Evolutionary conservation across 2,329 filamentous ascomycete genomes (phyloP).

Genomic region (Hypoxylon sp.): DNA sequence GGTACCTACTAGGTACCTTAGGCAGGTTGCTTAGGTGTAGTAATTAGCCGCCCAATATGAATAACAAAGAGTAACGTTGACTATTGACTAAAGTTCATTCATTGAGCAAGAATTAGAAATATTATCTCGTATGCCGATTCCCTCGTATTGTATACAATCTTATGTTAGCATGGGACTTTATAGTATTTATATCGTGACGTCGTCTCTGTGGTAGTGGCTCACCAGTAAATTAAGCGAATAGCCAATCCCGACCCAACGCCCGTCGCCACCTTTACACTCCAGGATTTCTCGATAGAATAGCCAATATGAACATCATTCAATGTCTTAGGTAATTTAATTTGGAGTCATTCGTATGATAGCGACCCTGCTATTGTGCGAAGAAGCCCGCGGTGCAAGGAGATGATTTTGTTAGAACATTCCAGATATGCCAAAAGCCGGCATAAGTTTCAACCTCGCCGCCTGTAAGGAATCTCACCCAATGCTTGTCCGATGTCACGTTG

Average conservation of each 20-base stretch:
- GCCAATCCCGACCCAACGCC: neutral
- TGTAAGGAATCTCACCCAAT: neutral
- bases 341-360: neutral
- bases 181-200: neutral
- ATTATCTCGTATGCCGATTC: neutral
- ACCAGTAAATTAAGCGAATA: neutral
- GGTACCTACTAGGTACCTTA: too few relatives aligned
- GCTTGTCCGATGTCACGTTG: constrained; percentile 30
- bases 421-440: neutral
- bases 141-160: neutral
- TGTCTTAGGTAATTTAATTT: too few relatives aligned
- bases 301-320: too few relatives aligned
- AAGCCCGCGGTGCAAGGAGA: neutral
- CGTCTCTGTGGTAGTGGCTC: neutral
- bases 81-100: neutral
- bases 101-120: neutral
- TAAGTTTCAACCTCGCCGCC: neutral
- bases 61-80: neutral
- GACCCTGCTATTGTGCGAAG: neutral
- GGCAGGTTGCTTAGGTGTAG: too few relatives aligned
- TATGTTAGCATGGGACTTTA: neutral
- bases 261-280: neutral
- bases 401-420: neutral
- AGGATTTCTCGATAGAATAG: neutral
- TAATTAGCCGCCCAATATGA: too few relatives aligned